Evolutionary conservation across 2,329 filamentous ascomycete genomes (phyloP).

Genomic region (Clonostachys chloroleuca): DNA sequence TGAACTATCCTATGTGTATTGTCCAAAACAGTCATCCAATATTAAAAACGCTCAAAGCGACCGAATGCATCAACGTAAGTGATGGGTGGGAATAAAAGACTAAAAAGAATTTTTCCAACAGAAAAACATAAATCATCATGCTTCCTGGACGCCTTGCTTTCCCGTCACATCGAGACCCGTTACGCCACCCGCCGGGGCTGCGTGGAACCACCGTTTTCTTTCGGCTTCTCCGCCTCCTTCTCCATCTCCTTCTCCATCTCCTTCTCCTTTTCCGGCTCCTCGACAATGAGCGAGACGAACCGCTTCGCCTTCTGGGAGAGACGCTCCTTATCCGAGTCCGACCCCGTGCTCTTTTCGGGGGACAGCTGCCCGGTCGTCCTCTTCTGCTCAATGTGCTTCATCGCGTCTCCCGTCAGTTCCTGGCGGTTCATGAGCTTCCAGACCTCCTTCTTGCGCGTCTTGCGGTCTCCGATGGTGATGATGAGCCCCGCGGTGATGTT

Average conservation of each 20-base stretch:
- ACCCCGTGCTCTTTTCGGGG: constrained; percentile 14
- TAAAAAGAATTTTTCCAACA: too few relatives aligned
- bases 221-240: too few relatives aligned
- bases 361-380: constrained; percentile 17
- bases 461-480: constrained; percentile 71
- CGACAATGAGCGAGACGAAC: neutral
- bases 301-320: neutral
- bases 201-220: too few relatives aligned
- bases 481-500: constrained; percentile 75
- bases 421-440: constrained; percentile 73
- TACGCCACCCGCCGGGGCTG: too few relatives aligned
- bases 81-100: too few relatives aligned
- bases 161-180: too few relatives aligned
- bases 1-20: too few relatives aligned
- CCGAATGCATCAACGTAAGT: too few relatives aligned
- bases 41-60: too few relatives aligned
- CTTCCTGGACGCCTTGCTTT: too few relatives aligned
- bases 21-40: too few relatives aligned
- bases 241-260: neutral
- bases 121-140: too few relatives aligned
- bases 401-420: constrained; percentile 61
- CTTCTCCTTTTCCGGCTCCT: neutral
- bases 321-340: neutral
- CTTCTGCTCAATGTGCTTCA: constrained; percentile 43
- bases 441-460: constrained; percentile 82